Percentiles rank a stretch among this genome's conserved stretches.
Conservation (phyloP, 2,329 filamentous ascomycete genomes). For the Pseudogymnoascus sp. region DNA sequence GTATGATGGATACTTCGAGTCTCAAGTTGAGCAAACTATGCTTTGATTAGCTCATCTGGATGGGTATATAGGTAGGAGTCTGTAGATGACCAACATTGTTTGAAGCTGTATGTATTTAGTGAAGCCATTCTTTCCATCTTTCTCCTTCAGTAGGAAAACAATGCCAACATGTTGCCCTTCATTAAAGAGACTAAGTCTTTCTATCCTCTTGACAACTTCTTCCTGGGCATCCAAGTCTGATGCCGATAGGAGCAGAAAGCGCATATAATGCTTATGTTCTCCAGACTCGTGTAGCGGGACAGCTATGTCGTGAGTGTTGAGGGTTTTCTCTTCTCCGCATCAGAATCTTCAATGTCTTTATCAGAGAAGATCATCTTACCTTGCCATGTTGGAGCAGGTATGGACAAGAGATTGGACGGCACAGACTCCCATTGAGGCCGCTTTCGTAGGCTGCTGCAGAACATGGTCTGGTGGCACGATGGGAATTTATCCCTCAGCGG, state of each 20-base stretch:
- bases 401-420: slow-evolving; percentile 20
- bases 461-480: slow-evolving; percentile 20
- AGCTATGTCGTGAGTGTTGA: slow-evolving; percentile 24
- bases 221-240: slow-evolving; percentile 14
- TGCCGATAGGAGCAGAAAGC: slow-evolving; percentile 23
- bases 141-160: slow-evolving; percentile 25
- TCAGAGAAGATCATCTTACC: slow-evolving; percentile 16
- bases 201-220: slow-evolving; percentile 20
- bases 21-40: slow-evolving; percentile 19
- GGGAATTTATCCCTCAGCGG: not conserved
- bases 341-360: not conserved
- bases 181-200: slow-evolving; percentile 25
- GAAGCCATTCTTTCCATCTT: slow-evolving; percentile 17
- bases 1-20: slow-evolving; percentile 25
- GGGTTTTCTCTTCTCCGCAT: slow-evolving; percentile 16
- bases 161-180: slow-evolving; percentile 25
- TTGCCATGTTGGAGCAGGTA: slow-evolving; percentile 23
- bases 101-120: slow-evolving; percentile 24
- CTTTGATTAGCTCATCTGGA: slow-evolving; percentile 10
- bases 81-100: slow-evolving; percentile 17
- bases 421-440: slow-evolving; percentile 23
- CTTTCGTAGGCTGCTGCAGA: slow-evolving; percentile 26
- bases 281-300: slow-evolving; percentile 17
- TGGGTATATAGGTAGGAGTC: not conserved
- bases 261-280: slow-evolving; percentile 14